A percentile compares a stretch with the other conserved stretches of the same genome.
phyloP scores from a whole-genome alignment of 768 basidiomycete species.

The Mrakia hoshinonis region DNA sequence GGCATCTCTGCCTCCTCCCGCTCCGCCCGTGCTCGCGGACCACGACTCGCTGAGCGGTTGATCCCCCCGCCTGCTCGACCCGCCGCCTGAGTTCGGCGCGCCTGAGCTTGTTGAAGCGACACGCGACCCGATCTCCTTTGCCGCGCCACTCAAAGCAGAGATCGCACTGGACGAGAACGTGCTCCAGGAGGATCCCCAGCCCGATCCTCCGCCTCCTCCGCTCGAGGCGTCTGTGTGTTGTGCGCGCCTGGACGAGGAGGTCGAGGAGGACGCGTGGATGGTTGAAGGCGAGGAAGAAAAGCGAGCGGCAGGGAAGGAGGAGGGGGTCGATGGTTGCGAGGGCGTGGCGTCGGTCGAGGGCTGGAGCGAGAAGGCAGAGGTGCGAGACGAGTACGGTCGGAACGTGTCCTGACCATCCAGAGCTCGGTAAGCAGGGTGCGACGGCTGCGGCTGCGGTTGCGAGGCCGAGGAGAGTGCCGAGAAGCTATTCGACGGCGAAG shows the following conservation, averaged over 20 bases:
- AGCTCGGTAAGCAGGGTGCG: conserved; percentile 31
- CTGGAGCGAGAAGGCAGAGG: conserved; percentile 42
- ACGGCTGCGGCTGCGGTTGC: conserved; percentile 35
- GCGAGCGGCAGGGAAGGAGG: not conserved
- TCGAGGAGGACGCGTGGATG: too few relatives aligned
- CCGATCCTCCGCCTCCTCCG: not conserved
- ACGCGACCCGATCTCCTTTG: conserved; percentile 34
- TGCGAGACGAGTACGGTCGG: conserved; percentile 42
- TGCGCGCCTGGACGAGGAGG: not conserved
- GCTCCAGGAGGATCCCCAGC: conserved; percentile 31
- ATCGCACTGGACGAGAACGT: conserved; percentile 38
- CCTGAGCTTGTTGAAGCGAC: conserved; percentile 4
- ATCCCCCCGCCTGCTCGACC: not conserved
- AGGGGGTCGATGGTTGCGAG: not conserved
- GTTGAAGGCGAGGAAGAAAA: conserved; percentile 15
- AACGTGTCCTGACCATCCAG: conserved; percentile 40
- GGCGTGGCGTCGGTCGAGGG: not conserved
- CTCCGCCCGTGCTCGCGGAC: not conserved
- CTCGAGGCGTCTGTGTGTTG: too few relatives aligned
- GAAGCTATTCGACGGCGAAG: conserved; percentile 30
- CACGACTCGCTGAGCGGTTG: conserved; percentile 2
- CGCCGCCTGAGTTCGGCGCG: not conserved
- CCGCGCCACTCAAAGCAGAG: conserved; percentile 35
- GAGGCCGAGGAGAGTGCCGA: not conserved
- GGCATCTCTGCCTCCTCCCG: not conserved